Evolutionary conservation across 108 stramenopile genomes (phyloP).

Genomic region (Nannochloropsis oceanica): DNA sequence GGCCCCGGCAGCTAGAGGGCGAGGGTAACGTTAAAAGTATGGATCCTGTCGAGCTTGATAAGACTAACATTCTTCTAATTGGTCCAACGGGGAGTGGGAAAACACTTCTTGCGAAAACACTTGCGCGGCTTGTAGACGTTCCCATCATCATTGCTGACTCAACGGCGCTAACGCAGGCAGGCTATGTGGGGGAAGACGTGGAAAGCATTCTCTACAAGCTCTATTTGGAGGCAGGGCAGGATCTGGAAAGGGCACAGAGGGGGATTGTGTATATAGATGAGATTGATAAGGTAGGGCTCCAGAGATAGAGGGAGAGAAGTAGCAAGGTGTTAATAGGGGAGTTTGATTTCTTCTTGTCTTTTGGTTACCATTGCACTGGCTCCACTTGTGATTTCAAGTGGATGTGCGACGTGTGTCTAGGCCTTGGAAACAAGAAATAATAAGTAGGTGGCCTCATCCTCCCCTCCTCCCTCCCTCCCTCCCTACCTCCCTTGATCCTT

Average conservation of each 20-base stretch:
- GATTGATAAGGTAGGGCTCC: slow-evolving; percentile 46
- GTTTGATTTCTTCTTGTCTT: no score
- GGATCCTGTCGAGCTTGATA: slow-evolving; percentile 61
- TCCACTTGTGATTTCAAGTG: no score
- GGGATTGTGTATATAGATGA: slow-evolving; percentile 95
- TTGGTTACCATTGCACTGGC: no score
- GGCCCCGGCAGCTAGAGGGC: background rate
- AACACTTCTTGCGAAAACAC: slow-evolving; percentile 78
- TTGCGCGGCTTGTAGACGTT: slow-evolving; percentile 75
- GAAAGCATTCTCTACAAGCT: slow-evolving; percentile 83
- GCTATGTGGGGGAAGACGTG: slow-evolving; percentile 94
- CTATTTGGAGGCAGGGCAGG: slow-evolving; percentile 80
- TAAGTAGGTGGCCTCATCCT: no score
- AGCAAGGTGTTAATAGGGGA: no score
- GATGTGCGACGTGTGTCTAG: no score
- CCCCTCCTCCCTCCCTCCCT: no score
- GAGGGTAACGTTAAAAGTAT: background rate
- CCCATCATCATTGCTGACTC: slow-evolving; percentile 88
- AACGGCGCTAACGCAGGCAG: slow-evolving; percentile 84
- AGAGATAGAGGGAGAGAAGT: no score
- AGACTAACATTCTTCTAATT: slow-evolving; percentile 83
- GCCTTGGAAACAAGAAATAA: no score
- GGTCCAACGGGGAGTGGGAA: slow-evolving; percentile 79
- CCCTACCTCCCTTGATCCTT: background rate
- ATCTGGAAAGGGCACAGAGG: slow-evolving; percentile 54